These are phyloP conservation scores for Aulographum hederae DNA, from an alignment of 2,329 filamentous ascomycete genomes.

Conservation along the genomic window DNA sequence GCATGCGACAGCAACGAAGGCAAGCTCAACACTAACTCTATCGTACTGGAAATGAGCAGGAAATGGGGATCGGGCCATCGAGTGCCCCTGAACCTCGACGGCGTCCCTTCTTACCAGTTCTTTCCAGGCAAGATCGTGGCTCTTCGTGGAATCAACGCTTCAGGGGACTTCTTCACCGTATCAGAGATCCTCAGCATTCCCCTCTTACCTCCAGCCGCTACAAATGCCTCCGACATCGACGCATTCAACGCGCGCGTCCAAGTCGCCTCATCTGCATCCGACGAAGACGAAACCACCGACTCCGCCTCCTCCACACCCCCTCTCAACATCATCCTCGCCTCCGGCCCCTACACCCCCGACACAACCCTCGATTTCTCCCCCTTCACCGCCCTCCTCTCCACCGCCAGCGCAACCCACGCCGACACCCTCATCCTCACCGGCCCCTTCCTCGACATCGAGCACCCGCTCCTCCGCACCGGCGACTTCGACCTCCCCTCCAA, in stretches of 20 bases:
- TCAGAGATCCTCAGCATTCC: conserved; percentile 60
- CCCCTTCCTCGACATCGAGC: conserved; percentile 81
- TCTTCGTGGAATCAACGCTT: conserved; percentile 68
- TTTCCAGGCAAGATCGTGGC: conserved; percentile 93
- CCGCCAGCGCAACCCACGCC: conserved; percentile 54
- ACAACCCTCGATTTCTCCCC: conserved; percentile 85
- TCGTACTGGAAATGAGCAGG: conserved; percentile 78
- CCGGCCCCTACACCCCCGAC: conserved; percentile 83
- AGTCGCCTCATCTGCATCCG: conserved; percentile 25
- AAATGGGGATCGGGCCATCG: conserved; percentile 67
- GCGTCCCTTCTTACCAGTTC: conserved; percentile 55
- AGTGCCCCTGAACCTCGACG: conserved; percentile 60
- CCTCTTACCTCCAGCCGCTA: conserved; percentile 55
- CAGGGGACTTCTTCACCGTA: conserved; percentile 66
- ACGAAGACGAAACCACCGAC: conserved; percentile 33
- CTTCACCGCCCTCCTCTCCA: conserved; percentile 60
- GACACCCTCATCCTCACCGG: conserved; percentile 69
- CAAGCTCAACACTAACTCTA: conserved; percentile 65
- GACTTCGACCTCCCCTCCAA: conserved; percentile 24
- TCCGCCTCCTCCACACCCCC: conserved; percentile 37
- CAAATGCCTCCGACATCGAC: conserved; percentile 45
- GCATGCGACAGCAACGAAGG: conserved; percentile 76
- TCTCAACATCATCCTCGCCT: conserved; percentile 57
- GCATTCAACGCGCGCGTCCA: conserved; percentile 50
- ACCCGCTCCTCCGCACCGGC: conserved; percentile 58